Conservation (phyloP, 2,329 filamentous ascomycete species). For the Pseudonectria buxi region DNA sequence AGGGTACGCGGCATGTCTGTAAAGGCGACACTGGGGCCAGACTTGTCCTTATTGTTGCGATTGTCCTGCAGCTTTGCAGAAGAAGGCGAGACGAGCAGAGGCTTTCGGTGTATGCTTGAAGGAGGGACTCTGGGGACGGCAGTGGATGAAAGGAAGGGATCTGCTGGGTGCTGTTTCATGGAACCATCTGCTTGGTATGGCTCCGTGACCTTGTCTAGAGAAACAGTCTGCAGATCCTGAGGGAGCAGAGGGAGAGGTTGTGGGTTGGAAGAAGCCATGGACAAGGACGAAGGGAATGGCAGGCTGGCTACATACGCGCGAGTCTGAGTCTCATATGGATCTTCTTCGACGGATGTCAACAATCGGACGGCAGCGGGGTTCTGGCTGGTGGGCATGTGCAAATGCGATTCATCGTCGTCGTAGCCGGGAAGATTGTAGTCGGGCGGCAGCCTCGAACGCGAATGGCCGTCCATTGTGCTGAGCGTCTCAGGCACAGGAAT, state of each 20-base stretch:
- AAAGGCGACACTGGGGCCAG: conserved; percentile 19
- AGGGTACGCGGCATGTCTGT: conserved; percentile 34
- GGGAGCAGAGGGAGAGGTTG: conserved; percentile 1
- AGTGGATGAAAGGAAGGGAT: background rate
- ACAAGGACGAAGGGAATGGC: background rate
- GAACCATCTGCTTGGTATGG: no score
- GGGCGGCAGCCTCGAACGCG: conserved; percentile 43
- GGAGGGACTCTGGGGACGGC: no score
- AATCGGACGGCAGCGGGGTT: conserved; percentile 51
- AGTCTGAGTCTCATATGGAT: conserved; percentile 39
- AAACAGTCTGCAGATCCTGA: background rate
- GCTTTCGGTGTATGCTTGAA: no score
- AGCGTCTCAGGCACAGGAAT: conserved; percentile 25
- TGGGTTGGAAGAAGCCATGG: background rate
- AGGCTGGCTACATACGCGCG: conserved; percentile 47
- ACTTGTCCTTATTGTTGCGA: conserved; percentile 23
- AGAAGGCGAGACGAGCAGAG: no score
- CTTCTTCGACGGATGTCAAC: conserved; percentile 58
- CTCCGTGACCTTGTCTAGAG: no score
- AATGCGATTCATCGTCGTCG: conserved; percentile 41
- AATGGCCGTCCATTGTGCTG: conserved; percentile 41
- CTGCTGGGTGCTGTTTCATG: background rate
- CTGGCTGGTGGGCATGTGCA: conserved; percentile 38
- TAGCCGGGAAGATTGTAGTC: conserved; percentile 53
- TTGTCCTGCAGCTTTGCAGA: conserved; percentile 47